These are phyloP conservation scores for Rhinocladiella similis DNA, from an alignment of 2,329 filamentous ascomycete species.

Conservation along the genomic window DNA sequence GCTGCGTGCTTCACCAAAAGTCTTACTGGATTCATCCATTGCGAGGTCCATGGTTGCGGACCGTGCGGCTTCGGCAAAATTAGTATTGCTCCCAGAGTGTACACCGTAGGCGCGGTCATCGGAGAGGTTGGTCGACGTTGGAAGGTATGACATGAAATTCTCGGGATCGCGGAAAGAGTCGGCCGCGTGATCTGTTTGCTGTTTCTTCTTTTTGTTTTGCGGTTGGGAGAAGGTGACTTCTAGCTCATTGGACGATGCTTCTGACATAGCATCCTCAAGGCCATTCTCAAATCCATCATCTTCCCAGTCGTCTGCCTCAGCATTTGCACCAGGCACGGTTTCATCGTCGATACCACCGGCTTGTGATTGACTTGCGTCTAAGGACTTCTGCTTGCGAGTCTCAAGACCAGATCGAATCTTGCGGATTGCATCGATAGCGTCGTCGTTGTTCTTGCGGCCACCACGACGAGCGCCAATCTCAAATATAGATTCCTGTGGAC, in stretches of 20 bases:
- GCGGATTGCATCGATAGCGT: slow-evolving; percentile 56
- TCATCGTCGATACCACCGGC: slow-evolving; percentile 41
- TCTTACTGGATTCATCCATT: slow-evolving; percentile 79
- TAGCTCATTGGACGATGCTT: slow-evolving; percentile 63
- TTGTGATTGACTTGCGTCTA: slow-evolving; percentile 32
- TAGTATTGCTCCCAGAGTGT: slow-evolving; percentile 72
- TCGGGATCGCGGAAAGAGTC: slow-evolving; percentile 77
- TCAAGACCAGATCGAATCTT: slow-evolving; percentile 45
- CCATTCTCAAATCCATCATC: slow-evolving; percentile 36
- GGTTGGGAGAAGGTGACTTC: slow-evolving; percentile 67
- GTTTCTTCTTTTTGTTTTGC: slow-evolving; percentile 37
- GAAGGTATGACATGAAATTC: slow-evolving; percentile 95
- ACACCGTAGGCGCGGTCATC: slow-evolving; percentile 95
- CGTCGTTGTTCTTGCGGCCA: slow-evolving; percentile 68
- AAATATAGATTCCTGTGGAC: slow-evolving; percentile 93
- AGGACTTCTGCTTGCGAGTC: slow-evolving; percentile 41
- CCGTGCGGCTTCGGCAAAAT: slow-evolving; percentile 86
- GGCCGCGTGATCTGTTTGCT: slow-evolving; percentile 46
- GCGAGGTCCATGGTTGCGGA: slow-evolving; percentile 82
- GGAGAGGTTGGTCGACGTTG: slow-evolving; percentile 73
- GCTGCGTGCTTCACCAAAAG: slow-evolving; percentile 74
- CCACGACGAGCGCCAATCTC: slow-evolving; percentile 80
- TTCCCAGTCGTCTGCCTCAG: not conserved
- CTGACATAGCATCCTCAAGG: slow-evolving; percentile 52
- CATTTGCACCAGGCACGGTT: slow-evolving; percentile 31